Percentiles rank a stretch among this genome's conserved stretches.
phyloP scores from a whole-genome alignment of 2,329 filamentous ascomycete genomes.

The Penicillium capsulatum region DNA sequence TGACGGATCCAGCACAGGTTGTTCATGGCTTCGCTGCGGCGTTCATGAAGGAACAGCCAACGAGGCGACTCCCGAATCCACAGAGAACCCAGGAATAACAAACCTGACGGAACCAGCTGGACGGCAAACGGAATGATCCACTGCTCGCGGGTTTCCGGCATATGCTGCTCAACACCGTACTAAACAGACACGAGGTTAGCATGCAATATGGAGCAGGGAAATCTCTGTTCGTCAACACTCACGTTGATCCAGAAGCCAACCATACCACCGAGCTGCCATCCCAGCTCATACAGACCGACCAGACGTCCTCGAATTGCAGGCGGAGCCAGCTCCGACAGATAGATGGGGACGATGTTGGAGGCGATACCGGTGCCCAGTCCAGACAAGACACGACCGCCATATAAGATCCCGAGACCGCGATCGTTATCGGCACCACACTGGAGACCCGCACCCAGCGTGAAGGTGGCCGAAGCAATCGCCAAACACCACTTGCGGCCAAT shows the following conservation, averaged over 20 bases:
- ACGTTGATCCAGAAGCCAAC: constrained; percentile 51
- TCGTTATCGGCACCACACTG: constrained; percentile 60
- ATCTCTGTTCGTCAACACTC: constrained; percentile 13
- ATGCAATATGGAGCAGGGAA: not conserved
- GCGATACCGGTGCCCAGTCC: constrained; percentile 55
- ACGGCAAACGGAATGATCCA: constrained; percentile 44
- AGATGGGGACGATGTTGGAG: constrained; percentile 57
- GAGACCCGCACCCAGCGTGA: constrained; percentile 63
- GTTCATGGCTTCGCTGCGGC: constrained; percentile 61
- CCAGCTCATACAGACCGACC: constrained; percentile 56
- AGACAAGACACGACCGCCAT: constrained; percentile 55
- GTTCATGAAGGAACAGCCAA: constrained; percentile 65
- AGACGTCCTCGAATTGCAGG: constrained; percentile 56
- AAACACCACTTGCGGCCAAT: constrained; percentile 62
- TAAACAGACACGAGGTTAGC: constrained; percentile 17
- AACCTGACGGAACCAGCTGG: constrained; percentile 39
- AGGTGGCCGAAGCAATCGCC: constrained; percentile 58
- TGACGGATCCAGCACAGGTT: constrained; percentile 49
- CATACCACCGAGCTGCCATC: constrained; percentile 52
- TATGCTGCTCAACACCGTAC: constrained; percentile 51
- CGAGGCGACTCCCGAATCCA: constrained; percentile 64
- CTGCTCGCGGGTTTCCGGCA: constrained; percentile 33
- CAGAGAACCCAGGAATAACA: constrained; percentile 52
- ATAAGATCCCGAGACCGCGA: constrained; percentile 58
- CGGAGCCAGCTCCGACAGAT: constrained; percentile 56